These are phyloP conservation scores for Rhododendron molle DNA, from an alignment of 148 eudicot genomes.

Conservation along the genomic window DNA sequence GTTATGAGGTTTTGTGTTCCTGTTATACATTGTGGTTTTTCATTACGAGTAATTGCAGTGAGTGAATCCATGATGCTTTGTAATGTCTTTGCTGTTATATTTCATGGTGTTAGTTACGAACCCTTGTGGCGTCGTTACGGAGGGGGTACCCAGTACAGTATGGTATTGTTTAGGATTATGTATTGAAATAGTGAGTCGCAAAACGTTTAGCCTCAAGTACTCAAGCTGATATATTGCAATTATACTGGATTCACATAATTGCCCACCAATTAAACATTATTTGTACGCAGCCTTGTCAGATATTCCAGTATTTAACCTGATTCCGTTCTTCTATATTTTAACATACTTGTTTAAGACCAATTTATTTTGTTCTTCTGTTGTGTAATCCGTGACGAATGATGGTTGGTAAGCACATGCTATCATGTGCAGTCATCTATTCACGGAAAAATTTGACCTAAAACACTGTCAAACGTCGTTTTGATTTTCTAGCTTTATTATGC, in stretches of 20 bases:
- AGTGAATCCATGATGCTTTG: background rate
- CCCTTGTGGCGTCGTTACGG: background rate
- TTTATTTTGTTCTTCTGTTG: background rate
- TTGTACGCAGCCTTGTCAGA: background rate
- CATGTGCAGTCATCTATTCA: background rate
- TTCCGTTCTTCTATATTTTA: background rate
- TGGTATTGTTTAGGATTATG: background rate
- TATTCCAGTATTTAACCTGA: background rate
- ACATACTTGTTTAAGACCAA: background rate
- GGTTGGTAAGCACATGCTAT: background rate
- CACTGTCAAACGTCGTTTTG: background rate
- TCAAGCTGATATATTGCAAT: background rate
- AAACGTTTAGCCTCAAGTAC: background rate
- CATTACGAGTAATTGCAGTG: background rate
- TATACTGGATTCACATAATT: background rate
- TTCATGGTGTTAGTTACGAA: background rate
- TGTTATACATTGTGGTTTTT: background rate
- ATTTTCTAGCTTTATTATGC: constrained; percentile 8
- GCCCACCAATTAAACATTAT: background rate
- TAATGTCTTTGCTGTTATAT: background rate
- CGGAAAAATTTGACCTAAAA: background rate
- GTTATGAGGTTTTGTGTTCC: background rate
- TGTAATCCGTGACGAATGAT: background rate
- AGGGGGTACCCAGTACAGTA: background rate
- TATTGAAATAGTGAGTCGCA: background rate